phyloP scores from a whole-genome alignment of 2,329 filamentous ascomycete genomes.

The Delphinella strobiligena region DNA sequence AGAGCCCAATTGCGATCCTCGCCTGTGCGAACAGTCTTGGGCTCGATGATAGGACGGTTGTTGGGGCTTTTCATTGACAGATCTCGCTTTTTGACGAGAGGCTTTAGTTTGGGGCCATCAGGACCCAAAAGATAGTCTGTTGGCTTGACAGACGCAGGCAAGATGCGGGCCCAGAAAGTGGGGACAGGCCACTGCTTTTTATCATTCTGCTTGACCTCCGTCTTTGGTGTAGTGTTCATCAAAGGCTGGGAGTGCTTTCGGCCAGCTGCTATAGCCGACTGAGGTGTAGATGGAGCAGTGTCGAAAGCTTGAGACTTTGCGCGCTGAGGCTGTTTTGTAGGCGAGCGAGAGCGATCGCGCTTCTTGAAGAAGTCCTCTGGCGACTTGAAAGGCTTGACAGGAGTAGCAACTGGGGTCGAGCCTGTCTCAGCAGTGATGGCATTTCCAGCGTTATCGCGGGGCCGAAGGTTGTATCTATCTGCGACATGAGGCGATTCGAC shows the following conservation, averaged over 20 bases:
- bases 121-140: neutral
- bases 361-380: neutral
- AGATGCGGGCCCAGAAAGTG: constrained; percentile 4
- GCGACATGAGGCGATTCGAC: neutral
- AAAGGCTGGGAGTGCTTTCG: neutral
- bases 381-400: neutral
- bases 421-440: neutral
- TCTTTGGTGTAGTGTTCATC: neutral
- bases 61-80: constrained; percentile 6
- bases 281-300: neutral
- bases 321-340: neutral
- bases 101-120: neutral
- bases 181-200: constrained; percentile 12
- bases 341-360: neutral
- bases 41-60: constrained; percentile 16
- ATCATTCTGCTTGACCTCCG: constrained; percentile 3
- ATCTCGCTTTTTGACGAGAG: constrained; percentile 1
- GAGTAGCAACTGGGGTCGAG: neutral
- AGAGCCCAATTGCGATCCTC: constrained; percentile 35
- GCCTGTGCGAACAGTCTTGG: constrained; percentile 27
- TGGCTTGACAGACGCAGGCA: constrained; percentile 12
- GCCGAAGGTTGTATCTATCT: constrained; percentile 7
- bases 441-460: constrained; percentile 1
- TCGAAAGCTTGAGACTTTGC: neutral
- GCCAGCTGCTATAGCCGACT: neutral